Base-by-base conservation (phyloP, 257 asterid species). In the Fraxinus excelsior region DNA sequence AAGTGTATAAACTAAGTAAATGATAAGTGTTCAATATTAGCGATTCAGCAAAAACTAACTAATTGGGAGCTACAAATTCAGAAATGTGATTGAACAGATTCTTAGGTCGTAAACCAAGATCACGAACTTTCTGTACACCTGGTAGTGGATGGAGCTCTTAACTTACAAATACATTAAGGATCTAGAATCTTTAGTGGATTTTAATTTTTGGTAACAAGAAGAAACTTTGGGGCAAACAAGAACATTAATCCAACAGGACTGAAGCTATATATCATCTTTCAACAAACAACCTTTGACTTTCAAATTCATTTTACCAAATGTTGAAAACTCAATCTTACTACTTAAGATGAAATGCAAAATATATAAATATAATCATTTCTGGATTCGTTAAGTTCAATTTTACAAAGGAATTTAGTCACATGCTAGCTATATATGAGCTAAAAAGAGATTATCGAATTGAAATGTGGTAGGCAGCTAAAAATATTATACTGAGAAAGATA, bases 281-380 rank as follows among this genome's bases (percentile, higher is more conserved):
- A 21, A 56, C 28, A 56, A 56, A 8, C 29, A n/a, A 19, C 8
- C 28, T n/a, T 56, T 49, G 18, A 49, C 60, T 49, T 56, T n/a
- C 34, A 23, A 68, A 5, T 32, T 16, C 46, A 74, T 42, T 60
- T 79, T 42, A 51, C 0, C 38, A 37, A 56, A 46, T 56, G 31
- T 78, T 74, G 67, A 40, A 74, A 71, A 77, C 62, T 37, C 72
- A 56, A 76, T 14, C 7, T 37, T 9, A 29, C 75, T 71, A 51
- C 74, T 65, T 65, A 14, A 56, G 51, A 60, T 56, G 46, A 81
- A 46, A 58, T 42, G 26, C 19, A 21, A 72, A 67, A 38, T 18
- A 3, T 13, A 14, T 49, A 49, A 49, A 56, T 56, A 56, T 6
- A 7, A 56, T 12, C 3, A 56, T 21, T 12, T 56, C 28, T 21